Evolutionary conservation across 2,329 filamentous ascomycete species (phyloP).

Genomic region (Cadophora luteo-olivacea): DNA sequence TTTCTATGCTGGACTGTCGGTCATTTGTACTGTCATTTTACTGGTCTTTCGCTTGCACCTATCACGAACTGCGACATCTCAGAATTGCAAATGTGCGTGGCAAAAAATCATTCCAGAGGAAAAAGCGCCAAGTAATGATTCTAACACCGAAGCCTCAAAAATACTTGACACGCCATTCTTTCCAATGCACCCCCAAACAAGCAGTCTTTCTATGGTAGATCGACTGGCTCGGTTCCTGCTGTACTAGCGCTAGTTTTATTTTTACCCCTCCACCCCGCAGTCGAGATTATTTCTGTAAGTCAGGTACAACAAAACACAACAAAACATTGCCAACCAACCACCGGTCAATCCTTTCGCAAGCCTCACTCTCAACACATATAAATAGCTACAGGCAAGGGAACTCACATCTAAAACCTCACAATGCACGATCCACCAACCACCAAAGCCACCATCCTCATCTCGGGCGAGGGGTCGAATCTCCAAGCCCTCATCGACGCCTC

Average conservation of each 20-base stretch:
- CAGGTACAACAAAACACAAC: not conserved
- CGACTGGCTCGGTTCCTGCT: no score
- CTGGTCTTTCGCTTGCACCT: no score
- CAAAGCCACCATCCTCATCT: constrained; percentile 65
- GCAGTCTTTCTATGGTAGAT: no score
- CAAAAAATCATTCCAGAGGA: no score
- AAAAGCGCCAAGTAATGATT: no score
- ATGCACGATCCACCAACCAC: constrained; percentile 37
- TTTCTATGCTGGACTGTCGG: not conserved
- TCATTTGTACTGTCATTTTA: not conserved
- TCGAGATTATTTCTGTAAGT: not conserved
- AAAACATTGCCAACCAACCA: not conserved
- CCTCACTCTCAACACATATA: not conserved
- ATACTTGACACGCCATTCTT: no score
- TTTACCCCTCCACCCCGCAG: not conserved
- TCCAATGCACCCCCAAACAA: no score
- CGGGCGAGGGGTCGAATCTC: constrained; percentile 73
- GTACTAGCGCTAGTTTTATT: not conserved
- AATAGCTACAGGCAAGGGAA: no score
- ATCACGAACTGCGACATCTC: no score
- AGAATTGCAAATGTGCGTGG: no score
- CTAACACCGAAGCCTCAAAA: no score
- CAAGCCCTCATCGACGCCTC: constrained; percentile 65
- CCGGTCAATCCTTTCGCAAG: not conserved
- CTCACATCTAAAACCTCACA: not conserved